phyloP scores from a whole-genome alignment of 805 yeast species.

The Debaryomyces castellii region DNA sequence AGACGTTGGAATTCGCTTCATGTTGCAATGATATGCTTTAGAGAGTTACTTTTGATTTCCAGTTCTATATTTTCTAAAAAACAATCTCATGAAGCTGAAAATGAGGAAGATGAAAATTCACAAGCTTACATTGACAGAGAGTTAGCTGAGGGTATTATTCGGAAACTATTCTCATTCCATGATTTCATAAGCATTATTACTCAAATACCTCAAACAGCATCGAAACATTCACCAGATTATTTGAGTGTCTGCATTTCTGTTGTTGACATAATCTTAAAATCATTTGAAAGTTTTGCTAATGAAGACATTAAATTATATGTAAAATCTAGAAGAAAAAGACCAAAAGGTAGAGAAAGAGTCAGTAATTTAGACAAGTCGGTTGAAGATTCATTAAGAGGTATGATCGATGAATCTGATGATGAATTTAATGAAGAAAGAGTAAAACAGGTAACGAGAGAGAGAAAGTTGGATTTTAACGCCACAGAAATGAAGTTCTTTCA shows the following conservation, averaged over 20 bases:
- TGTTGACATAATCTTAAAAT: constrained; percentile 62
- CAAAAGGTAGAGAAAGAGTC: constrained; percentile 22
- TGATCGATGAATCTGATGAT: constrained; percentile 36
- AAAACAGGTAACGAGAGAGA: constrained; percentile 40
- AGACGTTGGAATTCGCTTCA: constrained; percentile 63
- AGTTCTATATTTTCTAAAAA: constrained; percentile 38
- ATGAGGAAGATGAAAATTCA: constrained; percentile 44
- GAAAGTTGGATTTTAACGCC: constrained; percentile 44
- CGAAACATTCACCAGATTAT: constrained; percentile 61
- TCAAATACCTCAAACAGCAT: constrained; percentile 60
- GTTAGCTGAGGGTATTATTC: constrained; percentile 55
- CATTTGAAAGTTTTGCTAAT: constrained; percentile 64
- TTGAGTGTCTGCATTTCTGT: constrained; percentile 62
- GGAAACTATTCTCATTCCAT: constrained; percentile 70
- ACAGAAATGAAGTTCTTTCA: constrained; percentile 50
- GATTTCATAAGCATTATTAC: constrained; percentile 55
- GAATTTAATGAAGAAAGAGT: constrained; percentile 30
- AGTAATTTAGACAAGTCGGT: constrained; percentile 22
- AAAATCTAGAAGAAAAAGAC: constrained; percentile 40
- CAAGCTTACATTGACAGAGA: constrained; percentile 29
- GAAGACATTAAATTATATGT: constrained; percentile 53
- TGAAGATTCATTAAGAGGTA: constrained; percentile 23
- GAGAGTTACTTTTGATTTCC: constrained; percentile 55
- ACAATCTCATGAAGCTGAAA: constrained; percentile 31
- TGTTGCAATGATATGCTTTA: constrained; percentile 66